phyloP scores from a whole-genome alignment of 306 rosid species.

The Psophocarpus tetragonolobus region DNA sequence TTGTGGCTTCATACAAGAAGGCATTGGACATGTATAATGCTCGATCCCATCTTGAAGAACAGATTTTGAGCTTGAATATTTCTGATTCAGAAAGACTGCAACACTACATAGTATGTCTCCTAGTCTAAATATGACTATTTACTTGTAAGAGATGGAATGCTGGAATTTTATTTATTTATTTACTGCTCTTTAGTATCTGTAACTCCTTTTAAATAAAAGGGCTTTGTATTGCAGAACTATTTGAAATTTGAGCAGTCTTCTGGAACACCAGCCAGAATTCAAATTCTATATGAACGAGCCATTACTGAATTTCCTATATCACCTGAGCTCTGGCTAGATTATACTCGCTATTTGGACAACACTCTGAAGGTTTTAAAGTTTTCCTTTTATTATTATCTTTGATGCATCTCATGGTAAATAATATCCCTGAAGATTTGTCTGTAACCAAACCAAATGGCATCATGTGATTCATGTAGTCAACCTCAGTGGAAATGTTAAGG shows the following conservation, averaged over 20 bases:
- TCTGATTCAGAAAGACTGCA: conserved; percentile 69
- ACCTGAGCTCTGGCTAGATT: conserved; percentile 85
- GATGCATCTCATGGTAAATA: background rate
- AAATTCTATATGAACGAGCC: conserved; percentile 83
- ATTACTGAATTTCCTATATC: conserved; percentile 78
- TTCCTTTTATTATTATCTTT: conserved; percentile 11
- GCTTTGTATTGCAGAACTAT: conserved; percentile 60
- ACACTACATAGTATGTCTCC: conserved; percentile 60
- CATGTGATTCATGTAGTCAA: background rate
- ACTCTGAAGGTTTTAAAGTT: conserved; percentile 71
- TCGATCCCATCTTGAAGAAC: conserved; percentile 67
- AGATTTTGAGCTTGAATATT: conserved; percentile 52
- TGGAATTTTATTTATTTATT: background rate
- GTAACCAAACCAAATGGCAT: background rate
- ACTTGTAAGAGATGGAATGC: conserved; percentile 8
- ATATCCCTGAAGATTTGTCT: background rate
- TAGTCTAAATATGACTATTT: conserved; percentile 2
- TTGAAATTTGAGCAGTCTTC: conserved; percentile 77
- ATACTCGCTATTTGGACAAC: conserved; percentile 76
- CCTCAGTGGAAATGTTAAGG: background rate
- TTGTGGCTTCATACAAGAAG: conserved; percentile 68
- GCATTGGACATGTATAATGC: conserved; percentile 78
- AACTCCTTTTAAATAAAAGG: conserved; percentile 14
- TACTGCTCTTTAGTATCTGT: background rate
- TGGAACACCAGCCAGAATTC: conserved; percentile 83